Percentiles rank a stretch among this genome's conserved stretches.
phyloP scores from a whole-genome alignment of 441 rosid genomes.

The Arabidopsis hybrid region DNA sequence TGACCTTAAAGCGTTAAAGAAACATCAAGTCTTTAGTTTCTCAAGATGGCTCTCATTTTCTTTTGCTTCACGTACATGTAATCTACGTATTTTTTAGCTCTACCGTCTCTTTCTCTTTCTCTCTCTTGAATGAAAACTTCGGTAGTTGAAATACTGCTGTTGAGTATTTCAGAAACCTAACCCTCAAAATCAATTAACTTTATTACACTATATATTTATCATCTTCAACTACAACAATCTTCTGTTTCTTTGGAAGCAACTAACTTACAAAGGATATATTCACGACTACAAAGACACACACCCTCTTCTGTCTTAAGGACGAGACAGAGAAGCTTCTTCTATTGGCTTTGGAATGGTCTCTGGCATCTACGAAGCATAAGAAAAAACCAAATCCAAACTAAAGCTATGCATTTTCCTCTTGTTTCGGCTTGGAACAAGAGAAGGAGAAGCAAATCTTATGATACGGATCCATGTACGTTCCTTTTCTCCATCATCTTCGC shows the following conservation, averaged over 20 bases:
- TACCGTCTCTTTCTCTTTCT: constrained; percentile 39
- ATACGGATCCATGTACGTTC: constrained; percentile 78
- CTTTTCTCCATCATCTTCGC: constrained; percentile 44
- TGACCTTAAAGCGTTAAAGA: constrained; percentile 29
- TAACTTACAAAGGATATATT: constrained; percentile 15
- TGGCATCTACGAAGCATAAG: constrained; percentile 12
- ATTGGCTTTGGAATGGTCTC: constrained; percentile 21
- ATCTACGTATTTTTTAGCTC: constrained; percentile 45
- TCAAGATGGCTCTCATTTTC: constrained; percentile 36
- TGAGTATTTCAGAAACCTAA: constrained; percentile 53
- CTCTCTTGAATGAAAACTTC: constrained; percentile 3
- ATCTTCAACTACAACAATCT: constrained; percentile 18
- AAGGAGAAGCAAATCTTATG: constrained; percentile 82
- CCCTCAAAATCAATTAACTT: constrained; percentile 47
- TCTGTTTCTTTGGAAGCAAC: constrained; percentile 43
- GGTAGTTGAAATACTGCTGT: constrained; percentile 61
- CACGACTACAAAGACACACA: constrained; percentile 3
- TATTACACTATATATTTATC: constrained; percentile 41
- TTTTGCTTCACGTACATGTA: constrained; percentile 48
- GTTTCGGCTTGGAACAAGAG: constrained; percentile 95
- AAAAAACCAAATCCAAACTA: not conserved
- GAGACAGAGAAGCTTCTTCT: constrained; percentile 29
- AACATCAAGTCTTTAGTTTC: constrained; percentile 17
- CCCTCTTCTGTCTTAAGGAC: not conserved
- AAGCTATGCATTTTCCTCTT: constrained; percentile 78